Base-by-base conservation (phyloP, 106 monocot genomes). In the Dioscorea alata region DNA sequence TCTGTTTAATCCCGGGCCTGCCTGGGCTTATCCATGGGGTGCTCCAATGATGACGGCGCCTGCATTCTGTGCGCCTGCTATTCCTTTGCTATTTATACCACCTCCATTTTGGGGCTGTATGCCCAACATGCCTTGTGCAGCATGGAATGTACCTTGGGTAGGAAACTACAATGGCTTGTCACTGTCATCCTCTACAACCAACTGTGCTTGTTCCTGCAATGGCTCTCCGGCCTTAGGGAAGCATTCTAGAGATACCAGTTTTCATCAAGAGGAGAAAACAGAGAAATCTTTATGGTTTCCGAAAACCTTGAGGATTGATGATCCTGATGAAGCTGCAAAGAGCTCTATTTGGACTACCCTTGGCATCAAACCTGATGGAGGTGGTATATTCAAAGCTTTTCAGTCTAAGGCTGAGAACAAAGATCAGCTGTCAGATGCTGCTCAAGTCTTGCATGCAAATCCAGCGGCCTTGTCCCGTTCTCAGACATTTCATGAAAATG, bases 391-490 rank as follows among this genome's bases (percentile, higher is more conserved):
- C 51, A 86, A 80, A 70, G 56, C 76, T 71, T 88, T 88, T 66
- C 75, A 76, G 31, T 59, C 80, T 14, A 87, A 80, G 50, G 57
- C 17, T 16, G 75, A 74, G 23, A 73, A 23, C 10, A 69, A 61
- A 23, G 50, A 49, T 58, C 66, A 60, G 23, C 60, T 23, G 61
- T 49, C 73, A 20, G 83, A 79, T 53, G 59, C 71, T 24, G 15
- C 80, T 20, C 80, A 78, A 34, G 77, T 80, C 12, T 61, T 88
- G 69, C 81, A 79, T 48, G 82, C 90, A 67, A 94, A 94, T 66
- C 94, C 94, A 23, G 94, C 94, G 24, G 94, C 94, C 21, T 63
- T 90, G 16, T 94, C 90, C 13, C 85, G 94, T 48, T 94, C 90
- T 33, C 87, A 73, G 60, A 77, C 87, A 18, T 94, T 94, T 66